Conservation (phyloP, 1,284 basidiomycete species). For the Acaromyces ingoldii region DNA sequence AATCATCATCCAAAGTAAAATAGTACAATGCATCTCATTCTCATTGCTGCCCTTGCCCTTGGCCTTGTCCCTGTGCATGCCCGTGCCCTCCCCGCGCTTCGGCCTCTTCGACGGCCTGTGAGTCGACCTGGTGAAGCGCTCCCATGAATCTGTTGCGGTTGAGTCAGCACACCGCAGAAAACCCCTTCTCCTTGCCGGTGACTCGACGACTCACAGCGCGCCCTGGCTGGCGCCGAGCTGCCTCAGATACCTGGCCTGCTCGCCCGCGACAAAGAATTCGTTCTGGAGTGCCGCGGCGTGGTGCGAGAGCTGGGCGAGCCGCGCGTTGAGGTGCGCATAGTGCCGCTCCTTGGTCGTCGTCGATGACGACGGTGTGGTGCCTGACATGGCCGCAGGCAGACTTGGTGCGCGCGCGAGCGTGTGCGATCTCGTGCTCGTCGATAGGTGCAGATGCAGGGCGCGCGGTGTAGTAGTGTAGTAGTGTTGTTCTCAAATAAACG, state of each 20-base stretch:
- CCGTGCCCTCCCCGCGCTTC: no score
- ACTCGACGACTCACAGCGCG: conserved; percentile 7
- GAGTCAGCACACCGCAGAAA: neutral
- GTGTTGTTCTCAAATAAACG: no score
- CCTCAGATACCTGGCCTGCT: conserved; percentile 10
- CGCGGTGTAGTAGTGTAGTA: no score
- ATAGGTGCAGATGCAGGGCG: no score
- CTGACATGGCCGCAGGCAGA: conserved; percentile 1
- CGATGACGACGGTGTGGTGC: neutral
- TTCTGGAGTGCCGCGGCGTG: conserved; percentile 7
- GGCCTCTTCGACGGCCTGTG: no score
- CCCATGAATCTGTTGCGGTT: conserved; percentile 4
- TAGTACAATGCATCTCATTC: no score
- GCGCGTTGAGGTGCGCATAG: conserved; percentile 17
- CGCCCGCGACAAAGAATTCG: conserved; percentile 12
- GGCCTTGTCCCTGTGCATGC: no score
- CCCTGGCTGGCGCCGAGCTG: conserved; percentile 12
- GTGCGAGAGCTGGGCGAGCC: conserved; percentile 5
- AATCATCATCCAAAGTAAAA: no score
- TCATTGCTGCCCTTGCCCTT: no score
- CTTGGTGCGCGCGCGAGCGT: no score
- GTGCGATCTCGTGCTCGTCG: no score
- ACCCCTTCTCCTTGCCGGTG: neutral
- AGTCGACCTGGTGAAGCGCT: conserved; percentile 8
- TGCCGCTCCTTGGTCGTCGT: conserved; percentile 15